Evolutionary conservation across 2,329 filamentous ascomycete species (phyloP), one percentile per base, ranked within the genome.

Genomic region (Penicillium verrucosum): DNA sequence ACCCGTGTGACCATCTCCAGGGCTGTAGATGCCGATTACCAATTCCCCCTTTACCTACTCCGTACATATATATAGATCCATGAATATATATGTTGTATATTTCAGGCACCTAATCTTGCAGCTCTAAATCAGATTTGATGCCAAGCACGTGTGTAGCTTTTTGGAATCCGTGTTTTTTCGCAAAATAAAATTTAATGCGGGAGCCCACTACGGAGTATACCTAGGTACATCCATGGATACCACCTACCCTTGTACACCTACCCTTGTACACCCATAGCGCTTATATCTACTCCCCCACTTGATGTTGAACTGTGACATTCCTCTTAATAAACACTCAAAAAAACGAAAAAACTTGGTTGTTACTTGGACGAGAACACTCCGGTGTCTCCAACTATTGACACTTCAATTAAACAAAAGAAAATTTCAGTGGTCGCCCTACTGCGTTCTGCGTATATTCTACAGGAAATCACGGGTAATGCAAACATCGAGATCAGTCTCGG

Each of bases 391-490:
- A 46, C 25, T 46, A 52, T 41, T 11, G 23, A 57, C 47, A 53
- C 37, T 57, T 46, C 47, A 56, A 61, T 54, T 56, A 12, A 61
- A 63, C 52, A 61, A 65, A 60, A 54, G 70, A 67, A 67, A 70
- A 50, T 62, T 63, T 67, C 64, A 61, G 62, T 59, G 54, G 59
- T 40, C 54, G 68, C 67, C 66, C 62, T 68, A 61, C 59, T 69
- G 65, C 61, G 68, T 66, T 68, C 64, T 65, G 63, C 63, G 62
- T 65, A 67, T 71, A 71, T 68, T 71, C 67, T 71, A 71, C 69
- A 70, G 65, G 60, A 63, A 66, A 66, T 66, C 63, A 65, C 61
- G 63, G 62, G 60, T 64, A 65, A 67, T 66, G 69, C 60, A 68
- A 69, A 65, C 56, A 64, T 63, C 45, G 55, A 44, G 58, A 61